Conservation (phyloP, 345 rosid species). For the Punica granatum region DNA sequence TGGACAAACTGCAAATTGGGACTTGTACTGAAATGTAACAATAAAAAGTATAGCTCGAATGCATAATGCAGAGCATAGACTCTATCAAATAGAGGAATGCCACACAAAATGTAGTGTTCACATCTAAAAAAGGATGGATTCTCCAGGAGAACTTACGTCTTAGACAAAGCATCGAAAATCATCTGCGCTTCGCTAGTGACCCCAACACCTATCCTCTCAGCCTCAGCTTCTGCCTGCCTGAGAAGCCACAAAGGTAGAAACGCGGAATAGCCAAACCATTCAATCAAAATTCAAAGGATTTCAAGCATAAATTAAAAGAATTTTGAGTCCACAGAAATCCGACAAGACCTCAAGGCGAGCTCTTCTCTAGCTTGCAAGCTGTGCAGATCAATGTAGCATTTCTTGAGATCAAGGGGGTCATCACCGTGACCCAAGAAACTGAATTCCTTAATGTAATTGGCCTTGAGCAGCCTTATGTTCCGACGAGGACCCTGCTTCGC, state of each 20-base stretch:
- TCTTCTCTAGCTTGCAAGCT: constrained; percentile 69
- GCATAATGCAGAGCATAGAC: neutral
- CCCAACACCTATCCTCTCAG: constrained; percentile 89
- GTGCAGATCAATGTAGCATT: constrained; percentile 57
- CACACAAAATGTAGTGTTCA: neutral
- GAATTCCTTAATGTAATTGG: constrained; percentile 58
- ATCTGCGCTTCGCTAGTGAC: constrained; percentile 84
- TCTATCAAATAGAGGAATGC: neutral
- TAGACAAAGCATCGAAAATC: constrained; percentile 82
- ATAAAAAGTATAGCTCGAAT: neutral
- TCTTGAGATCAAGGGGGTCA: constrained; percentile 67
- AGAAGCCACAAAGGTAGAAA: constrained; percentile 9
- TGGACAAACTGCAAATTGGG: neutral
- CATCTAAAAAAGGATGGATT: neutral
- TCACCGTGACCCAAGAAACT: constrained; percentile 60
- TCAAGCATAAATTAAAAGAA: neutral
- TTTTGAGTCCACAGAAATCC: neutral
- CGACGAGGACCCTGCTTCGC: constrained; percentile 38
- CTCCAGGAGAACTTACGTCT: constrained; percentile 49
- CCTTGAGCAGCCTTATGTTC: constrained; percentile 69
- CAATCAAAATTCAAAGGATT: neutral
- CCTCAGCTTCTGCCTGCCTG: constrained; percentile 85
- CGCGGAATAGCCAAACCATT: neutral
- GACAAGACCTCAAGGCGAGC: constrained; percentile 58
- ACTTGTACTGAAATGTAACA: neutral